phyloP scores from a whole-genome alignment of 2,329 filamentous ascomycete genomes.

The Cercospora berteroae region DNA sequence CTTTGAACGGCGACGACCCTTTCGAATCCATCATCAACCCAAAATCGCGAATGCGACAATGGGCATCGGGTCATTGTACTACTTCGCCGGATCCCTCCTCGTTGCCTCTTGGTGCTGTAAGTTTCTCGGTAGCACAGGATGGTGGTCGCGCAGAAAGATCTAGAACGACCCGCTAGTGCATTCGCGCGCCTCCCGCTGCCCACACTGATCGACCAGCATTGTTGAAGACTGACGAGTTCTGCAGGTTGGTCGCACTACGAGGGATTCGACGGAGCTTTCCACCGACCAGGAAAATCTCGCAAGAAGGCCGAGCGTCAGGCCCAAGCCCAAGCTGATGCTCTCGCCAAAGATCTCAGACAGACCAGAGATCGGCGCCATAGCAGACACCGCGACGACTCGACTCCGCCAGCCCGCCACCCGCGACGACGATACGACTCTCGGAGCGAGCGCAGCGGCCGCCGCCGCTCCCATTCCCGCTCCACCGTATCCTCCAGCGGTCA shows the following conservation, averaged over 20 bases:
- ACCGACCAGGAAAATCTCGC: constrained; percentile 24
- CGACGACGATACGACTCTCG: background rate
- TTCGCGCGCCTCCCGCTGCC: constrained; percentile 16
- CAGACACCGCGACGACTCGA: background rate
- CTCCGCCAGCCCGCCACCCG: background rate
- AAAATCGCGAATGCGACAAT: constrained; percentile 22
- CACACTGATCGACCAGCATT: background rate
- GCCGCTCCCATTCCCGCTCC: background rate
- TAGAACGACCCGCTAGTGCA: background rate
- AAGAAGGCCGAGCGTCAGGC: constrained; percentile 17
- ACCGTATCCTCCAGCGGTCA: background rate
- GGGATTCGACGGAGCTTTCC: constrained; percentile 25
- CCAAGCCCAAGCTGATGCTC: constrained; percentile 8
- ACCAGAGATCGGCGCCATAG: background rate
- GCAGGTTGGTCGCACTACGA: constrained; percentile 28
- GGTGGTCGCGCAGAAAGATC: background rate
- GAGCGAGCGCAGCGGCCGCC: background rate
- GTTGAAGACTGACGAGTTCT: background rate
- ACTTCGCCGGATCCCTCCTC: constrained; percentile 25
- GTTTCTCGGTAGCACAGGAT: background rate
- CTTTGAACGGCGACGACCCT: background rate
- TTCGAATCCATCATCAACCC: background rate
- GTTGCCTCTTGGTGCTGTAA: constrained; percentile 15
- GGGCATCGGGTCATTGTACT: constrained; percentile 35
- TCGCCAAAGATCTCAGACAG: constrained; percentile 4